phyloP scores from a whole-genome alignment of 1,284 basidiomycete genomes.

The Chalciporus sp. region DNA sequence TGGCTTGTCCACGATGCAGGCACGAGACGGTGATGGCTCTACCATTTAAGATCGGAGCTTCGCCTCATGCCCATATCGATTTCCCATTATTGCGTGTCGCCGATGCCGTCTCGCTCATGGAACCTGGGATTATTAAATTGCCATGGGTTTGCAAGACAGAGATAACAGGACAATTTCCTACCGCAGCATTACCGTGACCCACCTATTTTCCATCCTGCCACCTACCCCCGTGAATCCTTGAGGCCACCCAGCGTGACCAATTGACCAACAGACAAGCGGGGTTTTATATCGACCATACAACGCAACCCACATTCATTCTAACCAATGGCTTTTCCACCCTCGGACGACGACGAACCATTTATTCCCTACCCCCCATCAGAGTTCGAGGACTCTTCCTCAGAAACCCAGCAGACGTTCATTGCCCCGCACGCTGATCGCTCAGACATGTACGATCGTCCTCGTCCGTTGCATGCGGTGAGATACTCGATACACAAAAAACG shows the following conservation, averaged over 20 bases:
- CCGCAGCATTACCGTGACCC: neutral
- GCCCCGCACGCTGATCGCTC: conserved; percentile 19
- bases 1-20: conserved; percentile 28
- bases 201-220: neutral
- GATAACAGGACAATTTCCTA: neutral
- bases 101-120: conserved; percentile 9
- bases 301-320: conserved; percentile 8
- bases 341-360: conserved; percentile 35
- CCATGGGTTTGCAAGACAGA: conserved; percentile 2
- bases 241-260: conserved; percentile 13
- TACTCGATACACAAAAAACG: conserved; percentile 34
- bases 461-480: conserved; percentile 35
- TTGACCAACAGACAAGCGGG: neutral
- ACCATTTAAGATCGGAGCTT: conserved; percentile 24
- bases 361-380: conserved; percentile 34
- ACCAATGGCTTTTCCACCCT: conserved; percentile 26
- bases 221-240: conserved; percentile 8
- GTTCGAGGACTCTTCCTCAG: conserved; percentile 31
- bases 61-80: conserved; percentile 31
- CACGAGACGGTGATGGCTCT: conserved; percentile 15
- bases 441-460: conserved; percentile 30
- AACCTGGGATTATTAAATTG: conserved; percentile 19
- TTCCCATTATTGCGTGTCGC: neutral
- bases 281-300: conserved; percentile 5
- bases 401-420: conserved; percentile 32